phyloP scores from a whole-genome alignment of 495 filamentous ascomycete genomes.

The Podospora australis region DNA sequence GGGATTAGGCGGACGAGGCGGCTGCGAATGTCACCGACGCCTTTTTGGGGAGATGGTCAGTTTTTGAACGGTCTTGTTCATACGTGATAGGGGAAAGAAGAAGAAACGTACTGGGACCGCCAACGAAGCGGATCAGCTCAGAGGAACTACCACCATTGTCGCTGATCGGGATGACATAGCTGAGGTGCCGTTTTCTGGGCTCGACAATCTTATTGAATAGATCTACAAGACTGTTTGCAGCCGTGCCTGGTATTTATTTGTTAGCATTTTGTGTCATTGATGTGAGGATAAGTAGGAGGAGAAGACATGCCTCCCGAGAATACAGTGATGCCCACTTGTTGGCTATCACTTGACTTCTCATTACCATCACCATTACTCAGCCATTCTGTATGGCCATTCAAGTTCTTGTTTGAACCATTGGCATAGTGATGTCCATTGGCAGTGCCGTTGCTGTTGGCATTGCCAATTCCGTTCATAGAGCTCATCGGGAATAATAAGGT shows the following conservation, averaged over 20 bases:
- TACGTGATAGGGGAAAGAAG: neutral
- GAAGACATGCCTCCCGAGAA: slow-evolving; percentile 25
- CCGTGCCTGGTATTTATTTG: slow-evolving; percentile 58
- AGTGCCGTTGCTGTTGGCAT: too few relatives aligned
- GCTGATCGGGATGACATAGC: slow-evolving; percentile 86
- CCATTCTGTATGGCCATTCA: too few relatives aligned
- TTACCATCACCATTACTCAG: too few relatives aligned
- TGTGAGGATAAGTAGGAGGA: neutral
- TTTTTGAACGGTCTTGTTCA: neutral
- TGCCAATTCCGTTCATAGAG: too few relatives aligned
- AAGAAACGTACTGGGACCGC: slow-evolving; percentile 74
- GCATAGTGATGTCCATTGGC: too few relatives aligned
- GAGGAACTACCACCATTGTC: slow-evolving; percentile 93
- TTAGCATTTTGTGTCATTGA: neutral
- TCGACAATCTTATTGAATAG: slow-evolving; percentile 73
- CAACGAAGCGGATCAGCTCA: slow-evolving; percentile 87
- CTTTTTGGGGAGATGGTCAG: slow-evolving; percentile 41
- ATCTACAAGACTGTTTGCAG: slow-evolving; percentile 89
- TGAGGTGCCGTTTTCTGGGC: slow-evolving; percentile 62
- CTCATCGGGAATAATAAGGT: too few relatives aligned
- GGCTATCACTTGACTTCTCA: too few relatives aligned
- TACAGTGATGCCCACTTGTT: slow-evolving; percentile 23
- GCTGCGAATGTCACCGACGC: neutral
- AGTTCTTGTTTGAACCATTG: too few relatives aligned
- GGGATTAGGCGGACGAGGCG: slow-evolving; percentile 90